These are phyloP conservation scores for Boletus coccyginus DNA, from an alignment of 768 basidiomycete genomes.

Conservation along the genomic window DNA sequence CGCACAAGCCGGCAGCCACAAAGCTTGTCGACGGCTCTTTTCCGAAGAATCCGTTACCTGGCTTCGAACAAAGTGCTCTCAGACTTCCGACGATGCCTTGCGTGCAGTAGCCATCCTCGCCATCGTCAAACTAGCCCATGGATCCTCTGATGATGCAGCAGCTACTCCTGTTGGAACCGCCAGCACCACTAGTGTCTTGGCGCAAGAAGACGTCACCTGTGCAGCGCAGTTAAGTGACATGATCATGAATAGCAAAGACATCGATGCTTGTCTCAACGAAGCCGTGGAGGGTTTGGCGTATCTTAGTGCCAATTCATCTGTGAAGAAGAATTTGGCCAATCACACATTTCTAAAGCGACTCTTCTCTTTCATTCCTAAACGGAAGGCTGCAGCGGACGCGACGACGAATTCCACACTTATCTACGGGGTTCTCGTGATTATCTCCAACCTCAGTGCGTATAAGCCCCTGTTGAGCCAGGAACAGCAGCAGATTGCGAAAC, in stretches of 20 bases:
- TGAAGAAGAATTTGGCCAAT: conserved; percentile 61
- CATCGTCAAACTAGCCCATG: conserved; percentile 73
- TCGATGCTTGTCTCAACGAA: conserved; percentile 49
- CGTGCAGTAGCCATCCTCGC: conserved; percentile 69
- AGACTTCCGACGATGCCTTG: conserved; percentile 43
- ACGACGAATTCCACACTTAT: conserved; percentile 51
- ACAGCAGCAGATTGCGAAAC: conserved; percentile 76
- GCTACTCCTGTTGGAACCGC: conserved; percentile 13
- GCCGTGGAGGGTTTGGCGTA: conserved; percentile 87
- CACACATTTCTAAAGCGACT: conserved; percentile 57
- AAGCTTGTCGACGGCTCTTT: conserved; percentile 62
- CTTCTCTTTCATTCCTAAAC: conserved; percentile 54
- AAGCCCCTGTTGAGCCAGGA: conserved; percentile 74
- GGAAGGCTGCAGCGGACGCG: conserved; percentile 33
- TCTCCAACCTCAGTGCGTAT: conserved; percentile 71
- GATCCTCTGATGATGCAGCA: conserved; percentile 43
- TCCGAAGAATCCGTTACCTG: conserved; percentile 57
- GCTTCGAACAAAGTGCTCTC: conserved; percentile 59
- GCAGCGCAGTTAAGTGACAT: conserved; percentile 57
- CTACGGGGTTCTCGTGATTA: conserved; percentile 76
- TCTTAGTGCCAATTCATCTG: conserved; percentile 58
- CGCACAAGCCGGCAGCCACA: conserved; percentile 74
- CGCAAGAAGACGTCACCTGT: conserved; percentile 41
- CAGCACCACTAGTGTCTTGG: conserved; percentile 2
- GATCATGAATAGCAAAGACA: conserved; percentile 38